Percentiles rank a stretch among this genome's conserved stretches.
Conservation (phyloP, 495 filamentous ascomycete species). For the Penicillium coprophilum region DNA sequence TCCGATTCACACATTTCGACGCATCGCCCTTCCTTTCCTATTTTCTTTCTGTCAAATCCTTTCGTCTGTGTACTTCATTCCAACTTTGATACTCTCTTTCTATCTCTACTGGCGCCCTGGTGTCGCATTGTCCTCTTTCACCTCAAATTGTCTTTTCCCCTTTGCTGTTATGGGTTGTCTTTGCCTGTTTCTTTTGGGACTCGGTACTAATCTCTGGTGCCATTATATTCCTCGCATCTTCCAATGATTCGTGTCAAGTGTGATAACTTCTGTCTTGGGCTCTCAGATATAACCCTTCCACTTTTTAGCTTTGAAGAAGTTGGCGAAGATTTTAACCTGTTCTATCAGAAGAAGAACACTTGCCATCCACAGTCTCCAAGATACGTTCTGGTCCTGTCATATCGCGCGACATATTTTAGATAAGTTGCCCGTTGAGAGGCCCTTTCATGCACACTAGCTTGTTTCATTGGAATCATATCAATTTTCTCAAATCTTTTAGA, state of each 20-base stretch:
- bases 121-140: constrained; percentile 21
- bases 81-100: constrained; percentile 18
- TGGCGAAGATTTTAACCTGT: not conserved
- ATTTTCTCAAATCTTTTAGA: not conserved
- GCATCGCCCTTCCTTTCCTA: constrained; percentile 8
- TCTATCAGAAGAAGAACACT: not conserved
- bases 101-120: constrained; percentile 17
- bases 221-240: not conserved
- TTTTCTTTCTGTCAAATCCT: constrained; percentile 18
- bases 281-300: not conserved
- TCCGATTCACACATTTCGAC: not conserved
- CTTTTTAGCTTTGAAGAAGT: not conserved
- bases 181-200: not conserved
- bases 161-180: constrained; percentile 11
- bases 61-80: constrained; percentile 20
- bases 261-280: not conserved
- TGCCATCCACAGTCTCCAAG: constrained; percentile 1
- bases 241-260: not conserved
- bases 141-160: constrained; percentile 8
- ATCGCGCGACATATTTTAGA: not conserved
- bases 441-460: constrained; percentile 1
- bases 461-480: constrained; percentile 7
- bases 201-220: not conserved
- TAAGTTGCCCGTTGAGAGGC: not conserved
- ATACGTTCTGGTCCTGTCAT: not conserved